A percentile compares a stretch with the other conserved stretches of the same genome.
Evolutionary conservation across 768 basidiomycete genomes (phyloP).

Genomic region (Phlegmacium glaucopus): DNA sequence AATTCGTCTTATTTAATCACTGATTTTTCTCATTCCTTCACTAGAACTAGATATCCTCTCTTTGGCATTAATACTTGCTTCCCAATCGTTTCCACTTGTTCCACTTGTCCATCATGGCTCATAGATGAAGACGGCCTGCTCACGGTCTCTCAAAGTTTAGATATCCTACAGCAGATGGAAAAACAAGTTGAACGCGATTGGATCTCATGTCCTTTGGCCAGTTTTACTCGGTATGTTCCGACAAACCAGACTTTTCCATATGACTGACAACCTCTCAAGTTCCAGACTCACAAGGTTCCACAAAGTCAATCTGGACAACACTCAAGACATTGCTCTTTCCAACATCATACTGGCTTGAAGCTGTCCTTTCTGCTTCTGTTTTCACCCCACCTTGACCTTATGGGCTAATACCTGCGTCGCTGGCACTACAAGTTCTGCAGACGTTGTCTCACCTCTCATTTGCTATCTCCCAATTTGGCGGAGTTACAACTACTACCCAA

Average conservation of each 20-base stretch:
- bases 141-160: conserved; percentile 27
- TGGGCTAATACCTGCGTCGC: conserved; percentile 34
- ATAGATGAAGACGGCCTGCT: conserved; percentile 32
- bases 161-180: conserved; percentile 33
- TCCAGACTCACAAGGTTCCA: conserved; percentile 39
- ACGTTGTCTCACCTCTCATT: conserved; percentile 70
- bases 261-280: conserved; percentile 25
- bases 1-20: conserved; percentile 15
- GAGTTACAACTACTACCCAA: conserved; percentile 51
- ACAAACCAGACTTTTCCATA: conserved; percentile 2
- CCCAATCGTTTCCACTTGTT: conserved; percentile 59
- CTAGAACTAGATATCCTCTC: conserved; percentile 49
- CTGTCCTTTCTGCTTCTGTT: conserved; percentile 50
- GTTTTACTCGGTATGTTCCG: conserved; percentile 24
- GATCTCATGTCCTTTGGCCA: conserved; percentile 38
- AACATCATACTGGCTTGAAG: conserved; percentile 66
- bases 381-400: conserved; percentile 43
- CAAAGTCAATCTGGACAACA: conserved; percentile 57
- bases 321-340: conserved; percentile 78
- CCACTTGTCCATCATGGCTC: conserved; percentile 45
- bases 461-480: conserved; percentile 78
- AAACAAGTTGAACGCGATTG: conserved; percentile 46
- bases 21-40: conserved; percentile 10
- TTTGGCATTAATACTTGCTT: conserved; percentile 51
- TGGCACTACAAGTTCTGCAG: conserved; percentile 54